A percentile compares a stretch with the other conserved stretches of the same genome.
These are phyloP conservation scores for Rhodotorula taiwanensis DNA, from an alignment of 768 basidiomycete species.

Conservation along the genomic window DNA sequence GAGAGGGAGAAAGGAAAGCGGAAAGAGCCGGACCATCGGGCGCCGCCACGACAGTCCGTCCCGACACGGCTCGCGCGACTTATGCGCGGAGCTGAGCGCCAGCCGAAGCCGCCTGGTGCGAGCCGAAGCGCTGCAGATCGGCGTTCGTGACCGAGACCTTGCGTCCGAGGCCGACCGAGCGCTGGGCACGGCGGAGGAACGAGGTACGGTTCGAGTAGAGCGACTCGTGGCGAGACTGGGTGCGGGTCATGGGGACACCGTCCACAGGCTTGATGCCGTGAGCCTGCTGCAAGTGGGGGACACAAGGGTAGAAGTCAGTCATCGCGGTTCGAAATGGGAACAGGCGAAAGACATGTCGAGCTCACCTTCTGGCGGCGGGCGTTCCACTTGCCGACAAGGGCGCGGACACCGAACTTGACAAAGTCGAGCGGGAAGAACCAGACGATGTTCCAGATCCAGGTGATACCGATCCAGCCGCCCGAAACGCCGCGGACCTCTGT, in stretches of 20 bases:
- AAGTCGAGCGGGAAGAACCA: conserved; percentile 95
- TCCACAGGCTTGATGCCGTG: conserved; percentile 49
- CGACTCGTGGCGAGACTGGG: conserved; percentile 80
- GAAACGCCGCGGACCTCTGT: too few relatives aligned
- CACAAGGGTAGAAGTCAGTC: not conserved
- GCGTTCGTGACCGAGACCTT: conserved; percentile 46
- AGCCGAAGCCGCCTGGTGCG: conserved; percentile 72
- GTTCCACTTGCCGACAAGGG: conserved; percentile 71
- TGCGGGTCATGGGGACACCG: conserved; percentile 72
- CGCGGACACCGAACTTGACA: conserved; percentile 74
- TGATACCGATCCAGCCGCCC: conserved; percentile 93
- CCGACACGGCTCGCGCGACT: too few relatives aligned
- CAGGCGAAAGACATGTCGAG: too few relatives aligned
- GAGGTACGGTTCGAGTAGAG: conserved; percentile 91
- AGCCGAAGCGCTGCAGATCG: conserved; percentile 75
- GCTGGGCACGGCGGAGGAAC: conserved; percentile 80
- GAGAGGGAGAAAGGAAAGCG: too few relatives aligned
- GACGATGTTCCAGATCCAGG: conserved; percentile 83
- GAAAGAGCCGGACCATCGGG: too few relatives aligned
- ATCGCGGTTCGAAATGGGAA: too few relatives aligned
- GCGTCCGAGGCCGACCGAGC: conserved; percentile 77
- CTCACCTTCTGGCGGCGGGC: conserved; percentile 50
- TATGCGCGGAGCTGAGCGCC: conserved; percentile 57
- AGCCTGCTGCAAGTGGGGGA: conserved; percentile 37
- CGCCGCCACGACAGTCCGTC: too few relatives aligned